phyloP scores from a whole-genome alignment of 768 basidiomycete genomes.

The Kwoniella botswanensis region DNA sequence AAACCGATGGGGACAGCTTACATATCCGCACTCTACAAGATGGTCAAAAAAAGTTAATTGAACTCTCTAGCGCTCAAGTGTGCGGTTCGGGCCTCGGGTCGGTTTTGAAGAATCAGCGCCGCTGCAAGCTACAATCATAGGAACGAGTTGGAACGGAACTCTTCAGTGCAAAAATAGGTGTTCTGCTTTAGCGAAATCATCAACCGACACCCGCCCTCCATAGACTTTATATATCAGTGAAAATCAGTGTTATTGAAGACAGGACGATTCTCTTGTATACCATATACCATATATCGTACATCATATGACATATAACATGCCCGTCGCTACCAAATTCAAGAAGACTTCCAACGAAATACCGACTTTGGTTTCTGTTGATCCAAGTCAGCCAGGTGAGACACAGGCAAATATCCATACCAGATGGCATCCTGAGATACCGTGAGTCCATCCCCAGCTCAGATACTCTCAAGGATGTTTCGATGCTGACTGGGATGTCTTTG shows the following conservation, averaged over 20 bases:
- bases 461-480: neutral
- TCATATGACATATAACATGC: constrained; percentile 1
- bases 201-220: too few species aligned
- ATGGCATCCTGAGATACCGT: constrained; percentile 42
- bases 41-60: neutral
- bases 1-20: neutral
- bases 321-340: constrained; percentile 4
- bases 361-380: constrained; percentile 31
- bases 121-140: too few species aligned
- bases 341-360: constrained; percentile 23
- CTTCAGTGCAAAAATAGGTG: too few species aligned
- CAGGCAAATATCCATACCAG: constrained; percentile 36
- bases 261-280: too few species aligned
- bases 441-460: constrained; percentile 4
- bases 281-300: too few species aligned
- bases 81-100: neutral
- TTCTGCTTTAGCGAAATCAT: too few species aligned
- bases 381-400: constrained; percentile 17
- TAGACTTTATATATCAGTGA: too few species aligned
- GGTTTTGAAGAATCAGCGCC: neutral
- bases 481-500: neutral
- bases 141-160: too few species aligned
- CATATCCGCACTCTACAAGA: too few species aligned
- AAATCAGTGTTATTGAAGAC: too few species aligned
- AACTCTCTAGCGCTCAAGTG: neutral